Percentiles rank a stretch among this genome's conserved stretches.
Evolutionary conservation across 192 early-diverging fungal genomes (phyloP).

Genomic region (Backusella liffmaniae): DNA sequence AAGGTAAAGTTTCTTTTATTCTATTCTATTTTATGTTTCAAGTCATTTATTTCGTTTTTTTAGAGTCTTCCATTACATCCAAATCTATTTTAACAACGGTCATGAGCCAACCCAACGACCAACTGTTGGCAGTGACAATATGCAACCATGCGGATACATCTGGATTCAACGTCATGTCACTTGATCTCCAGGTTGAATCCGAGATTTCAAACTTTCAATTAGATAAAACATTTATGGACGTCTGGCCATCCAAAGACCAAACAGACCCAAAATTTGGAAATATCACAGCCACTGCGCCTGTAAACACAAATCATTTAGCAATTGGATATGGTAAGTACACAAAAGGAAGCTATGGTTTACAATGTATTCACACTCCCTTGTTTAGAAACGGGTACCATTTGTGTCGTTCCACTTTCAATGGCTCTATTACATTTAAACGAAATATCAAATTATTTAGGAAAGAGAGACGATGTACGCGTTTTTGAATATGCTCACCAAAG

Average conservation of each 20-base stretch:
- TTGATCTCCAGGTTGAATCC: not conserved
- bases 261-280: slow-evolving; percentile 14
- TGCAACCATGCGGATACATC: slow-evolving; percentile 6
- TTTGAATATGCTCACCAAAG: slow-evolving; percentile 55
- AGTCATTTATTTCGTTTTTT: not conserved
- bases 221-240: slow-evolving; percentile 29
- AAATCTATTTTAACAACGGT: not conserved
- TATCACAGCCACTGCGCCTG: slow-evolving; percentile 47
- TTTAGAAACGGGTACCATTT: slow-evolving; percentile 63
- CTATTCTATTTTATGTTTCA: not conserved
- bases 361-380: not conserved
- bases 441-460: slow-evolving; percentile 12
- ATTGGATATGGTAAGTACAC: slow-evolving; percentile 59
- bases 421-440: slow-evolving; percentile 38
- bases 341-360: not conserved
- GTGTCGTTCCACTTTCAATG: slow-evolving; percentile 46
- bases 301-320: slow-evolving; percentile 60
- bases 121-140: not conserved
- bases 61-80: not conserved
- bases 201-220: not conserved
- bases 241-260: slow-evolving; percentile 37
- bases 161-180: not conserved
- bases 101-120: not conserved
- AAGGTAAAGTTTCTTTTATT: not conserved
- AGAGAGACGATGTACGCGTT: slow-evolving; percentile 18